Base-by-base conservation (phyloP, 352 stramenopile genomes). In the Globisporangium cystogenes region DNA sequence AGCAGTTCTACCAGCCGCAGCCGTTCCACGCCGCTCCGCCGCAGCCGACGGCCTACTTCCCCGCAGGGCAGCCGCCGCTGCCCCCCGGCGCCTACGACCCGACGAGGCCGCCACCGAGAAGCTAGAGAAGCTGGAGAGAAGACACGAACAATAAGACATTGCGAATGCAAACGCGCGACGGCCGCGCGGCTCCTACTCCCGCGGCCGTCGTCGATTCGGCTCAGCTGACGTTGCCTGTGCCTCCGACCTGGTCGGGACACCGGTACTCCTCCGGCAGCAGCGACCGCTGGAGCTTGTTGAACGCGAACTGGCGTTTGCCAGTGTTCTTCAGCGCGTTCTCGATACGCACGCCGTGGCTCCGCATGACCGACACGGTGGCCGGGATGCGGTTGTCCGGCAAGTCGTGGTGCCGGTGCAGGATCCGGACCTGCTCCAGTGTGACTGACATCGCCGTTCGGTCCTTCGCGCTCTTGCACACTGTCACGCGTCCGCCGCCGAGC, bases 381-480 rank as follows among this genome's bases (percentile, higher is more conserved):
- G 79, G 75, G 7, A 93, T 81, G 31, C 81, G 78, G 57, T 93
- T 76, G 24, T 53, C 53, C 2, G 81, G 83, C 44, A 95, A 54
- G 47, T 91, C 83, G 57, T 95, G 85, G 61, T 93, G 83, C 27
- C 77, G 78, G 47, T 87, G 76, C 67, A 95, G 51, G 31, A 95
- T 92, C 27, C 83, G 82, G 29, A 91, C 90, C 59, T 98, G 88
- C 64, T 98, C 97, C 29, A 98, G 86, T 26, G 95, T 99, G 26
- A 98, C 87, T 20, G 96, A 96, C 96, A 99, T 99, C 45, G 92
- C 95, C 36, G 96, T 99, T 41, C 96, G 85, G 72, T 99, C 96
- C 67, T 99, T 99, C 16, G 95, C 96, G 67, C 82, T 97, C 61
- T 99, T 99, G 63, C 96, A 99, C 46, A 98, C 97, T 0, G 97